A percentile compares a stretch with the other conserved stretches of the same genome.
These are phyloP conservation scores for Blumeriella jaapii DNA, from an alignment of 2,329 filamentous ascomycete species.

Conservation along the genomic window DNA sequence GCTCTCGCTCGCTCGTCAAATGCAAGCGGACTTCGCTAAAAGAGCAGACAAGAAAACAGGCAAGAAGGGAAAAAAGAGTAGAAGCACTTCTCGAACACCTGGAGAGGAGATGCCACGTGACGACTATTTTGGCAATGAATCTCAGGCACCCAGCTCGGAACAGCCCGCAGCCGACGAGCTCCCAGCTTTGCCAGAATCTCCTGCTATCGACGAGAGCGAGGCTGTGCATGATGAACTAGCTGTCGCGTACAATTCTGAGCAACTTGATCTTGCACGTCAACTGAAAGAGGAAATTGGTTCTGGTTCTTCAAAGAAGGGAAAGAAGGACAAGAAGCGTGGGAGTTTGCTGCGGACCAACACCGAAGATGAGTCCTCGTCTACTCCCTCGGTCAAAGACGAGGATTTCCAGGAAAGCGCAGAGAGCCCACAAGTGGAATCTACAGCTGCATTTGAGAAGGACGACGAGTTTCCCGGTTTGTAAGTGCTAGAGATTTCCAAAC, in stretches of 20 bases:
- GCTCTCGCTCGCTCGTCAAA: conserved; percentile 21
- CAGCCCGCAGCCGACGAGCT: conserved; percentile 3
- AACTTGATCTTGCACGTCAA: conserved; percentile 22
- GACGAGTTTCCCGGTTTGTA: conserved; percentile 10
- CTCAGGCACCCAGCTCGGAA: conserved; percentile 7
- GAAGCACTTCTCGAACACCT: conserved; percentile 20
- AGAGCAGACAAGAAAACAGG: neutral
- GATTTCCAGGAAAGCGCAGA: conserved; percentile 4
- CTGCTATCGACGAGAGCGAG: conserved; percentile 1
- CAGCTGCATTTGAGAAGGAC: conserved; percentile 4
- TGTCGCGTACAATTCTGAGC: conserved; percentile 19
- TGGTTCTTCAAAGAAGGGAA: conserved; percentile 30
- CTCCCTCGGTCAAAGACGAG: conserved; percentile 5
- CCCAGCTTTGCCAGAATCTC: conserved; percentile 4
- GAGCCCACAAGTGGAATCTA: conserved; percentile 6
- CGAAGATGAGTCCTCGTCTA: conserved; percentile 13
- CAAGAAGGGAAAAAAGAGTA: conserved; percentile 26
- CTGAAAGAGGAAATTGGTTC: conserved; percentile 22
- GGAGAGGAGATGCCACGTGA: conserved; percentile 9
- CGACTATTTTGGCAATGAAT: conserved; percentile 14
- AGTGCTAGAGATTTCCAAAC: neutral
- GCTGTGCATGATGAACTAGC: conserved; percentile 11
- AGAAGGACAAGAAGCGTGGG: conserved; percentile 28
- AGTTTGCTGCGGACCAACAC: conserved; percentile 12
- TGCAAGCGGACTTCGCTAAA: conserved; percentile 20